Base-by-base conservation (phyloP, 2,329 filamentous ascomycete species). In the Penicillium janthinellum region DNA sequence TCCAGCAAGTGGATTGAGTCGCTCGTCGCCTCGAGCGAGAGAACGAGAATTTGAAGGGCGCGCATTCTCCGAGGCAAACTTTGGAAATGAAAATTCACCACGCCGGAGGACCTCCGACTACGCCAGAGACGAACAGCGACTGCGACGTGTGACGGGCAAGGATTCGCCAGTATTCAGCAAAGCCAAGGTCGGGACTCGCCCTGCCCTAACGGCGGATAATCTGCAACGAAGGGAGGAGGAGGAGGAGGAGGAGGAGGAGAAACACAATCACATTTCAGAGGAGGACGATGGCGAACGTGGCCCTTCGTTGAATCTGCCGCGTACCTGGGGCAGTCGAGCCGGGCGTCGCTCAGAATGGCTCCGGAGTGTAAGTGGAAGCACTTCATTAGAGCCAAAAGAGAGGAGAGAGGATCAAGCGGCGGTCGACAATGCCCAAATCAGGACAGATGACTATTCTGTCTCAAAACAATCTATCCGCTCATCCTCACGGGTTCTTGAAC, bases 111-210 rank as follows among this genome's bases (percentile, higher is more conserved):
- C 72, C 20, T 67, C 71, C 20, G 73, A 78, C 37, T 74, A 75
- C 55, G 68, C 72, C 28, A 66, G 71, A 52, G 77, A 80, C 54
- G 74, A 75, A 61, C 69, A 71, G 62, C 75, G 78, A 37, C 66
- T 80, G 31, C 71, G 70, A 64, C 72, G 73, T 25, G 77, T 73
- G 20, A 77, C 76, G 7, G 66, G 71, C 34, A 75, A 69, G 62
- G 72, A 71, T 25, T 76, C 75, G 2, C 77, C 78, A 2, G 71
- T 79, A 22, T 73, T 80, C 59, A 75, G 77, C 53, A 77, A 72
- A 62, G 75, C 73, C 31, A 74, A 70, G 39, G 68, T 68, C n/a
- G 74, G 73, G 4, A 61, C 57, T 4, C 69, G 63, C 53, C 61
- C 65, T 17, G 63, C 66, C 5, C 61, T 77, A 48, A 75, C 75